Evolutionary conservation across 23 red algal species (phyloP), one percentile per base, ranked within the genome.

Genomic region (Gracilaria domingensis): DNA sequence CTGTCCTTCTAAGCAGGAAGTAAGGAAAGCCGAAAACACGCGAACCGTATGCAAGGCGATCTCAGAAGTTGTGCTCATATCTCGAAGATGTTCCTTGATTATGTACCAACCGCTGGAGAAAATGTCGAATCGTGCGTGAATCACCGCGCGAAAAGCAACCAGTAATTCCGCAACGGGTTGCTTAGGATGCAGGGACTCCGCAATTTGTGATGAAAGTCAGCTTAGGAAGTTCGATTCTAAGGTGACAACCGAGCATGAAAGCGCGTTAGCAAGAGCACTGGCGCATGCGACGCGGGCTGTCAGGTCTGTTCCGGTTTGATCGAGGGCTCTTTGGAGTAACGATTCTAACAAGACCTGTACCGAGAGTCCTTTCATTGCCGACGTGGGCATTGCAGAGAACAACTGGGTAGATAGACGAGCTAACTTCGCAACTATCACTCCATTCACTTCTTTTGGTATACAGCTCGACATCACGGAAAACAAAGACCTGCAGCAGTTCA

Each of bases 341-440:
- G 82, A 57, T 69, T 72, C 8, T 35, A 72, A 21, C n/a, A 86
- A 18, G 0, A 30, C 8, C 36, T 57, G 61, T 71, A 72, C 25
- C 0, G 59, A 45, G 9, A 23, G 49, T 12, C 0, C 45, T 61
- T 2, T 24, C 37, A 86, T 45, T 26, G 44, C 82, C 14, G 58
- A 13, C 5, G 65, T 28, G 25, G 82, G 62, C 65, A 74, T 74
- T 16, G 61, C 59, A 21, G 32, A 74, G 30, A 65, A 57, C 20
- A 86, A 59, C 30, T 86, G 53, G 0, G 82, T 38, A 1, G 61
- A 48, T 5, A 86, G 82, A 55, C 65, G 59, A 34, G 64, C 82
- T 28, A 86, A 59, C 65, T 73, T 86, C 23, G 82, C 62, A 55
- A 72, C 59, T 62, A 86, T 32, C 8, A 86, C 82, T 21, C 62